Evolutionary conservation across 805 yeast genomes (phyloP).

Genomic region (Diddensiella santjacobensis): DNA sequence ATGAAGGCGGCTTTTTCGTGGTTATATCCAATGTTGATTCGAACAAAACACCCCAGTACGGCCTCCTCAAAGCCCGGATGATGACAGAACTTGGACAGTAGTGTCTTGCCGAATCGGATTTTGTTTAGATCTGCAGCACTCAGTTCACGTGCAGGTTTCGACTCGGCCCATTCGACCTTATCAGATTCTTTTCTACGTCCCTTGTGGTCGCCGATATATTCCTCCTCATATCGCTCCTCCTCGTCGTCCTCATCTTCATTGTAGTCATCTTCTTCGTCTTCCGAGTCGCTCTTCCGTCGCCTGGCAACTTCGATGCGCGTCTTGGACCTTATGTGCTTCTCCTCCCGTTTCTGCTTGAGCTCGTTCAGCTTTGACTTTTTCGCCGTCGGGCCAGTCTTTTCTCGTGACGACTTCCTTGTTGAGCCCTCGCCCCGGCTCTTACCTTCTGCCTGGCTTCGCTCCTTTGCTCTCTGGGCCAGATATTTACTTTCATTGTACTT

Average conservation of each 20-base stretch:
- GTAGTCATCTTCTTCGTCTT: constrained; percentile 41
- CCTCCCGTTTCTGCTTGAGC: constrained; percentile 71
- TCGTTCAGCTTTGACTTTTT: constrained; percentile 61
- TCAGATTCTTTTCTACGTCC: constrained; percentile 31
- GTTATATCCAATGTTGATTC: constrained; percentile 76
- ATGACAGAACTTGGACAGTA: constrained; percentile 69
- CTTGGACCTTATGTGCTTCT: constrained; percentile 32
- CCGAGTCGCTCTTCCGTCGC: constrained; percentile 28
- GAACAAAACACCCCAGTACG: constrained; percentile 71
- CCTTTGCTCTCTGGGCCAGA: constrained; percentile 72
- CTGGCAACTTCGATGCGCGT: constrained; percentile 13
- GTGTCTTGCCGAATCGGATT: constrained; percentile 71
- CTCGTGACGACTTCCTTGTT: constrained; percentile 33
- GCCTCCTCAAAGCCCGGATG: constrained; percentile 75
- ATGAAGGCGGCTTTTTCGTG: constrained; percentile 56
- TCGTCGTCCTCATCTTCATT: constrained; percentile 39
- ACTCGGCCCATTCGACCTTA: constrained; percentile 48
- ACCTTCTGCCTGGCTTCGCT: constrained; percentile 31
- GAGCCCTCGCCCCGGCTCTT: too few relatives aligned
- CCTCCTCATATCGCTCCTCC: constrained; percentile 38
- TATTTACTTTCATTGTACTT: constrained; percentile 78
- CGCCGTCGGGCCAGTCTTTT: constrained; percentile 38
- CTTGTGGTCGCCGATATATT: constrained; percentile 41
- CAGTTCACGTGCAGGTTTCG: constrained; percentile 40
- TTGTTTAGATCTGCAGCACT: constrained; percentile 64